A percentile compares a stretch with the other conserved stretches of the same genome.
These are phyloP conservation scores for Kodamaea fukazawae DNA, from an alignment of 805 yeast genomes.

Conservation along the genomic window DNA sequence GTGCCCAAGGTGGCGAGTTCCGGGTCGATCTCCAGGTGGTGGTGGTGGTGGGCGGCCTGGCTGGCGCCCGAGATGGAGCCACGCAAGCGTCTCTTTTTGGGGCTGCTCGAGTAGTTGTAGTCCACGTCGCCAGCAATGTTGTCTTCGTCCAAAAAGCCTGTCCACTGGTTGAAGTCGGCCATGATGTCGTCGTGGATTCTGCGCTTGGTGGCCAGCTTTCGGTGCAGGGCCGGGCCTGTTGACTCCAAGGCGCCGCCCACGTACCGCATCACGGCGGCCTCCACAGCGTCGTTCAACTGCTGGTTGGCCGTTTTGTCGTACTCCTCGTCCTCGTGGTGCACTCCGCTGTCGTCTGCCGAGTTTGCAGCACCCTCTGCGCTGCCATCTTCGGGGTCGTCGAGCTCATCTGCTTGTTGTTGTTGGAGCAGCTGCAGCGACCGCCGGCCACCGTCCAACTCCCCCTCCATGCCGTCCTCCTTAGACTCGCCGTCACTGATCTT, in stretches of 20 bases:
- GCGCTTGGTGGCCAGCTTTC: constrained; percentile 12
- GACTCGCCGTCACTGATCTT: constrained; percentile 21
- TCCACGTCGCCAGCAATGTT: constrained; percentile 13
- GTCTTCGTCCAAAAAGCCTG: constrained; percentile 26
- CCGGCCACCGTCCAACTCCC: background rate
- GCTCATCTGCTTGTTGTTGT: background rate
- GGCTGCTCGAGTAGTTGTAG: constrained; percentile 9
- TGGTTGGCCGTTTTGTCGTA: constrained; percentile 33
- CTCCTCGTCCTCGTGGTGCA: constrained; percentile 7
- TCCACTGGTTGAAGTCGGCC: constrained; percentile 55
- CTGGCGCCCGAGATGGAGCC: background rate
- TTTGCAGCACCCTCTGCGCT: background rate
- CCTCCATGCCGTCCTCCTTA: background rate
- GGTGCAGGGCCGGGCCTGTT: constrained; percentile 3
- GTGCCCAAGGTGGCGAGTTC: constrained; percentile 38
- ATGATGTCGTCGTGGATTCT: constrained; percentile 34
- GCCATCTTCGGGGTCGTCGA: background rate
- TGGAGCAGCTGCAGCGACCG: too few relatives aligned
- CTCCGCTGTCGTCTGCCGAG: too few relatives aligned
- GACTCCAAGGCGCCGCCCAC: constrained; percentile 62
- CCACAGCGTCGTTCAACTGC: constrained; percentile 55
- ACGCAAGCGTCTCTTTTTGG: constrained; percentile 17
- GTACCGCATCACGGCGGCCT: constrained; percentile 72
- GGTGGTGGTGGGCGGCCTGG: constrained; percentile 32
- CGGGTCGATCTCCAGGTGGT: constrained; percentile 32